A percentile compares a stretch with the other conserved stretches of the same genome.
Conservation (phyloP, 2,329 filamentous ascomycete genomes). For the Macrophomina tecta region DNA sequence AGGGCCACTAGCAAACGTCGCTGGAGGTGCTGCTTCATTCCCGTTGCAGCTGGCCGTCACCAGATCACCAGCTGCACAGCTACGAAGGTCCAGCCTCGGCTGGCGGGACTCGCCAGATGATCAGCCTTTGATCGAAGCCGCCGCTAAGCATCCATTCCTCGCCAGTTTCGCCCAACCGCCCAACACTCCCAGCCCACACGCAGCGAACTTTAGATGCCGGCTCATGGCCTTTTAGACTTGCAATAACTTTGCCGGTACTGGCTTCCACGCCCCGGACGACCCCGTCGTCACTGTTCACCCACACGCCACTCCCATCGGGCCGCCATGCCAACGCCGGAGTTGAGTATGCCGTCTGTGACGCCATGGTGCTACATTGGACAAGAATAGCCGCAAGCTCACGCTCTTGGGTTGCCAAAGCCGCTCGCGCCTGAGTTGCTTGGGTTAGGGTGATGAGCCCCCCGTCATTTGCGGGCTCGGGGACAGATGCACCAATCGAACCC, state of each 20-base stretch:
- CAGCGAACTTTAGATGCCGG: conserved; percentile 64
- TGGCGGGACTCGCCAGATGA: conserved; percentile 56
- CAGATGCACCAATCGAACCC: not conserved
- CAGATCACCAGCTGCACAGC: conserved; percentile 12
- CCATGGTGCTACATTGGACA: conserved; percentile 64
- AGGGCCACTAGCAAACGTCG: not conserved
- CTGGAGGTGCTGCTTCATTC: conserved; percentile 5
- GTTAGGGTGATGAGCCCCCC: conserved; percentile 40
- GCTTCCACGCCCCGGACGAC: conserved; percentile 65
- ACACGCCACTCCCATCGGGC: conserved; percentile 66
- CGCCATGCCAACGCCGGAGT: conserved; percentile 68
- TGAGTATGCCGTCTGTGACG: conserved; percentile 69
- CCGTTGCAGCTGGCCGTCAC: conserved; percentile 12
- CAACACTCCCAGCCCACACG: conserved; percentile 60
- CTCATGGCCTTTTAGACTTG: conserved; percentile 61
- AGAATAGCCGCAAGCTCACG: conserved; percentile 65
- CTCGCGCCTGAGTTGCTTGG: conserved; percentile 60
- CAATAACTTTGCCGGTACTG: conserved; percentile 62
- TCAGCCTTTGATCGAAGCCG: conserved; percentile 67
- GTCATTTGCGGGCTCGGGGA: not conserved
- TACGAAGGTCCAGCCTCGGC: conserved; percentile 13
- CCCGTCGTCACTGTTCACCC: conserved; percentile 70
- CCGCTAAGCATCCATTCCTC: conserved; percentile 66
- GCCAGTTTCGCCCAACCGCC: conserved; percentile 34
- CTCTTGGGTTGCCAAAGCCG: conserved; percentile 58